These are phyloP conservation scores for Tricholoma terreum DNA, from an alignment of 768 basidiomycete genomes.

Conservation along the genomic window DNA sequence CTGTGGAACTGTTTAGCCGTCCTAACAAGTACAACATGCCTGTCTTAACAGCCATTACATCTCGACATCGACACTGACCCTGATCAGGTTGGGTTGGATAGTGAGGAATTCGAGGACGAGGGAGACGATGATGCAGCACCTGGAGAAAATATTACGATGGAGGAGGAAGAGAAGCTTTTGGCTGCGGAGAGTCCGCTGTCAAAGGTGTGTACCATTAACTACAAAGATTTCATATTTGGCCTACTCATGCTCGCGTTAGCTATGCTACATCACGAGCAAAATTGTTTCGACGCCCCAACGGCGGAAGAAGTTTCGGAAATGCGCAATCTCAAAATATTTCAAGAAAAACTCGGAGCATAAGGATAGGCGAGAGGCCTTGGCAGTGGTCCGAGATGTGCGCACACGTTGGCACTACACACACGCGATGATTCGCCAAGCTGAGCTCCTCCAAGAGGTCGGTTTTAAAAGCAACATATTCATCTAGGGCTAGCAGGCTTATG, in stretches of 20 bases:
- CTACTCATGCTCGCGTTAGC: not conserved
- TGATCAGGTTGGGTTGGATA: constrained; percentile 15
- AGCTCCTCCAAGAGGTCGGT: constrained; percentile 21
- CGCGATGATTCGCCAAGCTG: not conserved
- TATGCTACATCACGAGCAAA: not conserved
- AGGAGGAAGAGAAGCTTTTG: not conserved
- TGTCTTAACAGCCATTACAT: too few relatives aligned
- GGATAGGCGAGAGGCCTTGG: not conserved
- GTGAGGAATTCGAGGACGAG: not conserved
- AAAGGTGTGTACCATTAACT: not conserved
- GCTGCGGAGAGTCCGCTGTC: not conserved
- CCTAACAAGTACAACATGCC: too few relatives aligned
- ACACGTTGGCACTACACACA: not conserved
- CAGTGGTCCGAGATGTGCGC: too few relatives aligned
- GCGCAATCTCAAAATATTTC: not conserved
- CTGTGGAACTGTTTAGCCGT: too few relatives aligned
- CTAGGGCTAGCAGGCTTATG: too few relatives aligned
- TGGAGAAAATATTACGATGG: not conserved
- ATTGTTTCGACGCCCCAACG: constrained; percentile 3
- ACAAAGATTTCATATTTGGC: not conserved
- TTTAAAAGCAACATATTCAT: too few relatives aligned
- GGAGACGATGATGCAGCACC: not conserved
- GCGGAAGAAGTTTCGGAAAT: not conserved
- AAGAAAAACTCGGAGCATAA: not conserved
- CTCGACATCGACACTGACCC: too few relatives aligned